These are phyloP conservation scores for Eragrostis nindensis DNA, from an alignment of 176 grass and related monocot species.

Conservation along the genomic window DNA sequence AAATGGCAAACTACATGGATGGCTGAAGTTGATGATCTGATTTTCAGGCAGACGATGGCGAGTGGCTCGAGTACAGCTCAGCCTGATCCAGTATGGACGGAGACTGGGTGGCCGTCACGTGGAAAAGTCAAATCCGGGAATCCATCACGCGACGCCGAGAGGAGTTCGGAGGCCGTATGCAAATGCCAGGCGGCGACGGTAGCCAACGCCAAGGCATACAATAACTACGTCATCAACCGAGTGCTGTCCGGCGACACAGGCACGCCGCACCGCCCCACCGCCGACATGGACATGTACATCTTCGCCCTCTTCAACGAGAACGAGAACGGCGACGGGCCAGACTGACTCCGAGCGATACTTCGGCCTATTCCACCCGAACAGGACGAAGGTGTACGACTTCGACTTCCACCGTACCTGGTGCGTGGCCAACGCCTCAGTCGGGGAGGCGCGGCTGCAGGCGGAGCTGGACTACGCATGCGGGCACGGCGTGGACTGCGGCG, in stretches of 20 bases:
- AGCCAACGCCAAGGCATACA: constrained; percentile 56
- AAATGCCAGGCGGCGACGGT: not conserved
- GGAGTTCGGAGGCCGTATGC: too few species aligned
- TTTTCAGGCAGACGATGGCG: too few species aligned
- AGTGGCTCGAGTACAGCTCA: too few species aligned
- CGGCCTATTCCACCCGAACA: constrained; percentile 63
- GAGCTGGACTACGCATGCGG: constrained; percentile 59
- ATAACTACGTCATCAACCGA: constrained; percentile 50
- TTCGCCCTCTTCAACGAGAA: constrained; percentile 84
- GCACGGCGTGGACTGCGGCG: constrained; percentile 52
- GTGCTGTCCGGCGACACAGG: constrained; percentile 53
- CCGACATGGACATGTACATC: constrained; percentile 53
- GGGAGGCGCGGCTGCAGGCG: constrained; percentile 40
- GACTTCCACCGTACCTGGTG: constrained; percentile 58
- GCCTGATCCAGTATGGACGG: too few species aligned
- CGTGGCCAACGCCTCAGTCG: constrained; percentile 25
- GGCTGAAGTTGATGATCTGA: too few species aligned
- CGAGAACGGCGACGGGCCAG: constrained; percentile 42
- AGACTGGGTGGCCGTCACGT: not conserved
- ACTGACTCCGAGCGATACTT: constrained; percentile 58
- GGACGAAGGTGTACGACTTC: constrained; percentile 62
- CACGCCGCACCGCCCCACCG: constrained; percentile 48
- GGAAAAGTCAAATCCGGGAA: not conserved
- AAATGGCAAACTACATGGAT: too few species aligned
- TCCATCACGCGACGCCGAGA: too few species aligned